phyloP scores from a whole-genome alignment of 2,329 filamentous ascomycete species.

The Aspergillus aculeatinus region DNA sequence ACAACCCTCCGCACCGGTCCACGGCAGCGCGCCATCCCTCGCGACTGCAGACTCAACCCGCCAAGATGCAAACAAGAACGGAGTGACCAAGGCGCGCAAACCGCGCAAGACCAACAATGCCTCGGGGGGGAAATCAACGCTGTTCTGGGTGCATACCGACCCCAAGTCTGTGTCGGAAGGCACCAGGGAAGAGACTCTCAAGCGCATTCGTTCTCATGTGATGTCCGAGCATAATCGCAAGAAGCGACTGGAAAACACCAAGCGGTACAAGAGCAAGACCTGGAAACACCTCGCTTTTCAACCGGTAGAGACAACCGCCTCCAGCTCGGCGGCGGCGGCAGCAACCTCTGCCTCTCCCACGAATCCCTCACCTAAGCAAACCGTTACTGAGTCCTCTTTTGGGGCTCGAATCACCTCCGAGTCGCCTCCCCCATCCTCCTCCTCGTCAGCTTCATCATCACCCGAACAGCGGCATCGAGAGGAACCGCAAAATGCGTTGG shows the following conservation, averaged over 20 bases:
- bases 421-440: constrained; percentile 2
- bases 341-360: constrained; percentile 2
- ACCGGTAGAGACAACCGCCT: constrained; percentile 27
- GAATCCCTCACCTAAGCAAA: constrained; percentile 1
- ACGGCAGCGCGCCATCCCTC: neutral
- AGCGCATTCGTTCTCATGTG: constrained; percentile 44
- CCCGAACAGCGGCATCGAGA: constrained; percentile 15
- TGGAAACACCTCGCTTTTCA: constrained; percentile 40
- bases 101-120: constrained; percentile 34
- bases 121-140: constrained; percentile 31
- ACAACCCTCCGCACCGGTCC: constrained; percentile 9
- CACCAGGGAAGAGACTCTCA: constrained; percentile 40
- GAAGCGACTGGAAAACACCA: constrained; percentile 40
- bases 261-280: constrained; percentile 39
- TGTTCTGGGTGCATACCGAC: constrained; percentile 44
- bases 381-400: constrained; percentile 3
- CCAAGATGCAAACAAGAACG: constrained; percentile 21
- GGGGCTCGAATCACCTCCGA: constrained; percentile 1
- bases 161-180: constrained; percentile 38
- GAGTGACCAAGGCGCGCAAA: constrained; percentile 34
- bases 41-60: constrained; percentile 8
- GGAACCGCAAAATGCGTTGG: constrained; percentile 11
- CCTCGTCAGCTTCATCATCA: constrained; percentile 11
- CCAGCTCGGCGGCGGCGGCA: constrained; percentile 12
- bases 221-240: constrained; percentile 46